A percentile compares a stretch with the other conserved stretches of the same genome.
These are phyloP conservation scores for Wickerhamiella domercqiae DNA, from an alignment of 805 yeast genomes.

Conservation along the genomic window DNA sequence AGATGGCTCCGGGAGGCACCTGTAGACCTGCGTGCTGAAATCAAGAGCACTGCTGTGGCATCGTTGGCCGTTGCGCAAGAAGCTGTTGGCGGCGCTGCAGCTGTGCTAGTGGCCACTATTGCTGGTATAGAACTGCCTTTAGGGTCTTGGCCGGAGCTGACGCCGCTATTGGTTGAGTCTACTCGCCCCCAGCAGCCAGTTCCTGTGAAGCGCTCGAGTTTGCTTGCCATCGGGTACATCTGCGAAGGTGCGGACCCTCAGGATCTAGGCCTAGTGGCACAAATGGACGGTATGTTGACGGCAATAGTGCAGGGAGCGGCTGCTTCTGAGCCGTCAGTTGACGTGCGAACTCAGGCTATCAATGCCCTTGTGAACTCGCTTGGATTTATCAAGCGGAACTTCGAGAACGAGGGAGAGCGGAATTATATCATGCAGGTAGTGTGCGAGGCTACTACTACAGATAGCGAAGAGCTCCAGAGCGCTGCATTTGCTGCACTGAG, in stretches of 20 bases:
- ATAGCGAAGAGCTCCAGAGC: constrained; percentile 67
- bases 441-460: constrained; percentile 95
- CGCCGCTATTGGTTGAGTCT: constrained; percentile 69
- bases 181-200: constrained; percentile 67
- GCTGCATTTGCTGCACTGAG: constrained; percentile 94
- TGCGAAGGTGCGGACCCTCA: constrained; percentile 87
- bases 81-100: constrained; percentile 74
- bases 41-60: constrained; percentile 45
- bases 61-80: constrained; percentile 52
- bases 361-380: constrained; percentile 84
- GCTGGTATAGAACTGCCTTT: constrained; percentile 91
- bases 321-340: constrained; percentile 52
- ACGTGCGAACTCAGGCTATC: constrained; percentile 78
- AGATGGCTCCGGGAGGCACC: constrained; percentile 50
- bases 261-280: constrained; percentile 60
- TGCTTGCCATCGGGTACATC: constrained; percentile 83
- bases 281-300: constrained; percentile 81
- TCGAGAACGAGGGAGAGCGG: constrained; percentile 87
- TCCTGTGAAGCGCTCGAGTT: constrained; percentile 70
- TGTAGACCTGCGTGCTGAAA: constrained; percentile 37
- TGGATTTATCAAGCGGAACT: constrained; percentile 75
- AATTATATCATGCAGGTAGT: constrained; percentile 97
- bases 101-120: constrained; percentile 90
- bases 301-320: constrained; percentile 97
- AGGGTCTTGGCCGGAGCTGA: constrained; percentile 76